Conservation (phyloP, 441 rosid genomes). For the Euphorbia celastroides region DNA sequence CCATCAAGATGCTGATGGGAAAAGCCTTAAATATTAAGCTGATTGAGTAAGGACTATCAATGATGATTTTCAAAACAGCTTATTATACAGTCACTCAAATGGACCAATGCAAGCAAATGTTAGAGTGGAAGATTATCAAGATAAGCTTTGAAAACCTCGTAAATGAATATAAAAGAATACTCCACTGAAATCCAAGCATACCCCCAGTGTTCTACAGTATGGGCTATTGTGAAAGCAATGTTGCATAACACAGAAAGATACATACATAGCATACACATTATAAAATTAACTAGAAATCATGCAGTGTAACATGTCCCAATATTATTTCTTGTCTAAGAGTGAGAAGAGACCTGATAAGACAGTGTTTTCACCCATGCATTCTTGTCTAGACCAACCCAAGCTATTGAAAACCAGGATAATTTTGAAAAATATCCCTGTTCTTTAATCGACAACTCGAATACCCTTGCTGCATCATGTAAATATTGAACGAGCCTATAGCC, state of each 20-base stretch:
- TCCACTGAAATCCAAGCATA: neutral
- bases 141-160: neutral
- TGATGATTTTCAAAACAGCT: neutral
- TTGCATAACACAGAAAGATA: neutral
- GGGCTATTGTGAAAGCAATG: neutral
- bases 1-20: neutral
- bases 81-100: neutral
- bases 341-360: constrained; percentile 76
- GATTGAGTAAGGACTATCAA: neutral
- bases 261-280: neutral
- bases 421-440: constrained; percentile 53
- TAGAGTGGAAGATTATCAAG: neutral
- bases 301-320: constrained; percentile 4
- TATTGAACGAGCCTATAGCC: constrained; percentile 79
- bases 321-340: constrained; percentile 2
- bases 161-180: neutral
- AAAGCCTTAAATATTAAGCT: neutral
- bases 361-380: constrained; percentile 89
- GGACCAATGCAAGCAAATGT: neutral
- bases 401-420: constrained; percentile 76
- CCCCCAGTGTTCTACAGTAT: neutral
- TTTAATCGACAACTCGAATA: constrained; percentile 74
- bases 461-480: constrained; percentile 87
- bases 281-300: neutral
- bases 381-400: constrained; percentile 83